Evolutionary conservation across 768 basidiomycete species (phyloP).

Genomic region (Leccinum aurantiacum): DNA sequence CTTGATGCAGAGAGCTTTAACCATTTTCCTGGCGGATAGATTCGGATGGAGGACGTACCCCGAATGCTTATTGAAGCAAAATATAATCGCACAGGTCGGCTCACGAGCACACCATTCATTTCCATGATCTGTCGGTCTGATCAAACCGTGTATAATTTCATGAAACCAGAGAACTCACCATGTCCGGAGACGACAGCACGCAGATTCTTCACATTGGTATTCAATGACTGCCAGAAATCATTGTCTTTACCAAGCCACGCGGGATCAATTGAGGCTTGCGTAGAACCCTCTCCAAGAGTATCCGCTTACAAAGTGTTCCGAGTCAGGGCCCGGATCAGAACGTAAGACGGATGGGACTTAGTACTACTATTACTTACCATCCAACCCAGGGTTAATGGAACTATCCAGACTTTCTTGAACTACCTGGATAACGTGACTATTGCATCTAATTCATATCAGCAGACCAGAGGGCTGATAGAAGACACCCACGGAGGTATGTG

Average conservation of each 20-base stretch:
- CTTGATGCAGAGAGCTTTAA: constrained; percentile 31
- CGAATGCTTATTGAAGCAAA: constrained; percentile 77
- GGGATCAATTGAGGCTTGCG: constrained; percentile 50
- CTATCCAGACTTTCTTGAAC: constrained; percentile 38
- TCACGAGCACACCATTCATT: constrained; percentile 80
- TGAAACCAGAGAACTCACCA: constrained; percentile 38
- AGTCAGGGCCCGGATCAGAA: background rate
- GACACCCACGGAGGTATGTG: constrained; percentile 68
- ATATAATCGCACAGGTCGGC: constrained; percentile 57
- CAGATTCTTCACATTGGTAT: constrained; percentile 58
- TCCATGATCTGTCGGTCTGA: constrained; percentile 56
- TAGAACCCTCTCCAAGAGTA: constrained; percentile 52
- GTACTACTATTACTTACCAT: constrained; percentile 28
- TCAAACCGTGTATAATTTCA: background rate
- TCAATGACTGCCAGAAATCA: constrained; percentile 64
- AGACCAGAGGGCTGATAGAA: background rate
- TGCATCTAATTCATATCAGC: background rate
- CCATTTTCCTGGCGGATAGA: background rate
- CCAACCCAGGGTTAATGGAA: constrained; percentile 42
- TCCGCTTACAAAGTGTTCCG: constrained; percentile 42
- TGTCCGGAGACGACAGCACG: constrained; percentile 72
- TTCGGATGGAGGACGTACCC: constrained; percentile 42
- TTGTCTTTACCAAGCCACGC: constrained; percentile 46
- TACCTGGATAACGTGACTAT: constrained; percentile 30
- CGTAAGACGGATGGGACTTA: background rate